Base-by-base conservation (phyloP, 768 basidiomycete species). In the Terana coerulea region DNA sequence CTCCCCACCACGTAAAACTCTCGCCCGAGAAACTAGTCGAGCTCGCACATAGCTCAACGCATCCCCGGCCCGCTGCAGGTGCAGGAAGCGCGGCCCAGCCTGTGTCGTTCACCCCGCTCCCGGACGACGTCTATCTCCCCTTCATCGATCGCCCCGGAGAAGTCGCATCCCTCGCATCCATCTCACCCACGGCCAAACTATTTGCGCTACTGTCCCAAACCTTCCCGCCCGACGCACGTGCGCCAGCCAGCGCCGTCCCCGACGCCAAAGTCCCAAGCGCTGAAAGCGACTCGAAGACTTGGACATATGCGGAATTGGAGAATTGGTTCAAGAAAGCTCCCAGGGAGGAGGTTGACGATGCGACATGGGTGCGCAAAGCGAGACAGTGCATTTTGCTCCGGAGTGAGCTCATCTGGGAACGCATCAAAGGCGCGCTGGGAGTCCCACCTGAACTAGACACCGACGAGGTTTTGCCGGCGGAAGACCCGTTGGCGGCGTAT, bases 331-430 rank as follows among this genome's bases (percentile, higher is more conserved):
- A 80, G 14, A 72, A 70, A 37, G 69, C 83, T 24, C 77, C 85
- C 55, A 78, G 91, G 10, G 72, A 79, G 33, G 69, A 81, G 28
- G 82, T 76, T 0, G 74, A 82, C 2, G 93, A 97, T 60, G 73
- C 76, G 17, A 61, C 81, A 26, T 97, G 91, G 90, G 80, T 86
- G 40, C 73, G 76, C 60, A 78, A 79, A 9, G 79, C 83, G 0
- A 83, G 91, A n/a, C 77, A 75, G 49, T 92, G 91, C 59, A 79
- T 95, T 59, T 73, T 88, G 19, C 69, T 79, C 22, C 85, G 84
- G 57, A 87, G 84, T 12, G 92, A 95, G 61, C 80, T 92, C 34
- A 84, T 95, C 49, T 97, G 93, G 93, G 91, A 95, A 66, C 80
- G 91, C 51, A 72, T 95, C 61, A 94, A 93, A 61, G 86, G 83